phyloP scores from a whole-genome alignment of 164 flowering plant species.

The Santalum album region DNA sequence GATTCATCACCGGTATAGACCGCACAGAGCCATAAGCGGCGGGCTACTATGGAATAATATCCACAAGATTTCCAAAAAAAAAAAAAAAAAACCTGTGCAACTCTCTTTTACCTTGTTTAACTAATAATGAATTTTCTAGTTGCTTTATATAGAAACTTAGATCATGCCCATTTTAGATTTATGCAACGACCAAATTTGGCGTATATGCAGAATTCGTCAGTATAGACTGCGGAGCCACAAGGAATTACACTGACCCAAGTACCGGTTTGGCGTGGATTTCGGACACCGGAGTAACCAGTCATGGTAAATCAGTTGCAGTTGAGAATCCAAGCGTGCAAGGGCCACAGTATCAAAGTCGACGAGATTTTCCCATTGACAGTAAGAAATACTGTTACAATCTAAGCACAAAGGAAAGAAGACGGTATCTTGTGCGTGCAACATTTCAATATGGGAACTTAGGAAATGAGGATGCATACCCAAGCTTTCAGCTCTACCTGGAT shows the following conservation, averaged over 20 bases:
- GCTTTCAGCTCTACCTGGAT: conserved; percentile 71
- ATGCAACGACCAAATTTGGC: neutral
- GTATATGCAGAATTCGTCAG: conserved; percentile 73
- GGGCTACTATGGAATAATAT: neutral
- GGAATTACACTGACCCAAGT: conserved; percentile 50
- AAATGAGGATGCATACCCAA: conserved; percentile 54
- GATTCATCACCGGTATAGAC: conserved; percentile 82
- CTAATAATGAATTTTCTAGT: too few relatives aligned
- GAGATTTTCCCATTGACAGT: conserved; percentile 72
- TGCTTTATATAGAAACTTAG: too few relatives aligned
- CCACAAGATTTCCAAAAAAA: neutral
- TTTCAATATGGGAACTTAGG: conserved; percentile 61
- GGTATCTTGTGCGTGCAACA: conserved; percentile 80
- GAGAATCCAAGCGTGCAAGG: conserved; percentile 21
- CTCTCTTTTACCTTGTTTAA: too few relatives aligned
- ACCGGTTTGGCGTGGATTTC: conserved; percentile 74
- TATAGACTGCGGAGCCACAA: conserved; percentile 81
- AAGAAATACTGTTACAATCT: conserved; percentile 78
- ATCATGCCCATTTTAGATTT: neutral
- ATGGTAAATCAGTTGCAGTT: conserved; percentile 35
- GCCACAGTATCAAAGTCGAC: conserved; percentile 42
- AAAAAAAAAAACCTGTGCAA: too few relatives aligned
- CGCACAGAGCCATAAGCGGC: conserved; percentile 76
- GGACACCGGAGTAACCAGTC: conserved; percentile 35
- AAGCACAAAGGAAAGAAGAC: conserved; percentile 44